Percentiles rank a stretch among this genome's conserved stretches.
Evolutionary conservation across 305 asterid genomes (phyloP).

Genomic region (Solanum hybrid): DNA sequence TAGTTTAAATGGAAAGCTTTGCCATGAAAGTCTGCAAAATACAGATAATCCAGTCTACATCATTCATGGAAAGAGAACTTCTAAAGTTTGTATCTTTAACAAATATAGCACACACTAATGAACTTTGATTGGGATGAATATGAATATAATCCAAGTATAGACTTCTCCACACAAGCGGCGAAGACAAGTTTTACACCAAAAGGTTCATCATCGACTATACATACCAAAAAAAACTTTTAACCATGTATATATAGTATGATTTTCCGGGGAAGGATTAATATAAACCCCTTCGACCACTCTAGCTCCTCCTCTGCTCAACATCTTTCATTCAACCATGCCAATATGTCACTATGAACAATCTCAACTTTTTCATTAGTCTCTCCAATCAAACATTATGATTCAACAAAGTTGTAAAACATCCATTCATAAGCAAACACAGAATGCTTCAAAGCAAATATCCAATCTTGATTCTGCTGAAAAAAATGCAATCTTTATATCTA

Average conservation of each 20-base stretch:
- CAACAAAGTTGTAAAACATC: background rate
- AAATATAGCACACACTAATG: background rate
- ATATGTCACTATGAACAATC: constrained; percentile 39
- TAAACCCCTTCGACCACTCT: background rate
- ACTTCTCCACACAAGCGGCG: background rate
- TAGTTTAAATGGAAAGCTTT: background rate
- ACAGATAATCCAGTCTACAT: background rate
- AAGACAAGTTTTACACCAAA: background rate
- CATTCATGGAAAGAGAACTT: background rate
- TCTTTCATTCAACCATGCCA: constrained; percentile 58
- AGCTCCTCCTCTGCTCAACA: constrained; percentile 10
- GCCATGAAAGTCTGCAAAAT: background rate
- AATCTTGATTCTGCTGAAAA: background rate
- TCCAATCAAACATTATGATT: constrained; percentile 43
- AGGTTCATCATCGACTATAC: background rate
- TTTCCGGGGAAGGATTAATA: background rate
- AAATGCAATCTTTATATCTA: background rate
- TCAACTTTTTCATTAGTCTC: constrained; percentile 73
- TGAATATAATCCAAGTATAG: background rate
- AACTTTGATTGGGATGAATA: background rate
- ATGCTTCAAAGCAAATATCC: background rate
- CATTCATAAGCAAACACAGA: background rate
- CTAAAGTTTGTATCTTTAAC: background rate
- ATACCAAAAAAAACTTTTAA: background rate
- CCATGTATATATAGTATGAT: background rate